A percentile compares a stretch with the other conserved stretches of the same genome.
These are phyloP conservation scores for Cladophialophora psammophila DNA, from an alignment of 2,329 filamentous ascomycete genomes.

Conservation along the genomic window DNA sequence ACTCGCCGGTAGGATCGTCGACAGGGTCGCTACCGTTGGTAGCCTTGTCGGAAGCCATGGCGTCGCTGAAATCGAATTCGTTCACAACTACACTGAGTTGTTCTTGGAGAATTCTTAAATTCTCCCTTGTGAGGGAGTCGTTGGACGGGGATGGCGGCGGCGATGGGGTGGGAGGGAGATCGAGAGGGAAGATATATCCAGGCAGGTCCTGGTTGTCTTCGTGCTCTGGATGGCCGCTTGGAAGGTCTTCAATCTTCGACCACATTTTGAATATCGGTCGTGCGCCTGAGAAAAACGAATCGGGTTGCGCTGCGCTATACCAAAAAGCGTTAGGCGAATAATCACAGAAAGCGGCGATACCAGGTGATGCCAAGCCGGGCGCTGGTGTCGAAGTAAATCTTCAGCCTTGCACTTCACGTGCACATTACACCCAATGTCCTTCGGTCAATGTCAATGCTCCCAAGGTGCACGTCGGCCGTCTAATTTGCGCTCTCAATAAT, in stretches of 20 bases:
- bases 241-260: background rate
- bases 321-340: background rate
- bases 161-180: conserved; percentile 7
- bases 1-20: conserved; percentile 66
- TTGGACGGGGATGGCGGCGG: background rate
- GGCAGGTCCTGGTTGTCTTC: conserved; percentile 17
- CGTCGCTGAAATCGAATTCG: background rate
- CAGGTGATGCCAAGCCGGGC: background rate
- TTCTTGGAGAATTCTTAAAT: conserved; percentile 9
- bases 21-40: conserved; percentile 11
- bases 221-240: background rate
- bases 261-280: conserved; percentile 13
- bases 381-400: background rate
- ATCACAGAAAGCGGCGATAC: background rate
- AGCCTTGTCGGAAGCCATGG: no score
- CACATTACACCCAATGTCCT: background rate
- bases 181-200: conserved; percentile 24
- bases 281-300: background rate
- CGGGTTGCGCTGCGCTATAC: background rate
- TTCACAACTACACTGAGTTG: background rate
- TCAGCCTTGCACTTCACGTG: conserved; percentile 13
- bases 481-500: conserved; percentile 3
- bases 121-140: conserved; percentile 3
- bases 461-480: conserved; percentile 1
- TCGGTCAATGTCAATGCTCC: background rate